A percentile compares a stretch with the other conserved stretches of the same genome.
These are phyloP conservation scores for Trametes pubescens DNA, from an alignment of 1,284 basidiomycete genomes.

Conservation along the genomic window DNA sequence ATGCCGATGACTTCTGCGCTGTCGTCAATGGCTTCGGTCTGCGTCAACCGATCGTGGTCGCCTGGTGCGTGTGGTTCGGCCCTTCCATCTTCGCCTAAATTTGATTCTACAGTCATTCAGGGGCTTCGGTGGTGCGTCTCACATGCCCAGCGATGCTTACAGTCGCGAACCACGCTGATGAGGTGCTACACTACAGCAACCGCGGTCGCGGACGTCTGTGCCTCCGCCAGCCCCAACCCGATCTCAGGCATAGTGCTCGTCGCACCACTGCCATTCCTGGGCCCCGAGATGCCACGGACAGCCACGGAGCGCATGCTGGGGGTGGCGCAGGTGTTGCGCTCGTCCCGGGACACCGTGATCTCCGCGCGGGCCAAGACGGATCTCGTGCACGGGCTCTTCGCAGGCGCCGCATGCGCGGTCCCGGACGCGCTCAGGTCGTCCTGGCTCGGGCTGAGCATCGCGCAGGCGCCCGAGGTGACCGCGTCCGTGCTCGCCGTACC, in stretches of 20 bases:
- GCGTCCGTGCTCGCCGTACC: conserved; percentile 20
- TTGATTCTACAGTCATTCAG: conserved; percentile 16
- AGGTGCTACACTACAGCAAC: conserved; percentile 25
- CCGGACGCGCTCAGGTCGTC: conserved; percentile 30
- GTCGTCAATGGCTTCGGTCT: conserved; percentile 38
- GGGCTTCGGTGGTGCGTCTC: conserved; percentile 27
- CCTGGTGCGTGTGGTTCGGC: conserved; percentile 36
- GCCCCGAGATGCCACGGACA: conserved; percentile 24
- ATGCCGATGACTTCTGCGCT: conserved; percentile 41
- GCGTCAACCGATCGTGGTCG: conserved; percentile 36
- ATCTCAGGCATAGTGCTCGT: conserved; percentile 35
- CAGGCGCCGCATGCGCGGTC: conserved; percentile 25
- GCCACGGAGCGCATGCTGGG: conserved; percentile 29
- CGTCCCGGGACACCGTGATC: conserved; percentile 28
- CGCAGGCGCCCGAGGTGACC: conserved; percentile 29
- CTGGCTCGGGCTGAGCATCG: conserved; percentile 33
- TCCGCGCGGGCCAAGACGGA: conserved; percentile 30
- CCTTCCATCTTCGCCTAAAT: conserved; percentile 2
- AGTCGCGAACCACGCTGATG: conserved; percentile 13
- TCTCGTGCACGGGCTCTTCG: conserved; percentile 33
- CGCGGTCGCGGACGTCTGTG: conserved; percentile 34
- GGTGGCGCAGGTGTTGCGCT: conserved; percentile 26
- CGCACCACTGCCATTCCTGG: conserved; percentile 33
- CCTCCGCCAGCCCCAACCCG: conserved; percentile 27
- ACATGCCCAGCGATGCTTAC: neutral